A percentile compares a stretch with the other conserved stretches of the same genome.
Conservation (phyloP, 495 filamentous ascomycete species). For the Penicillium steckii region DNA sequence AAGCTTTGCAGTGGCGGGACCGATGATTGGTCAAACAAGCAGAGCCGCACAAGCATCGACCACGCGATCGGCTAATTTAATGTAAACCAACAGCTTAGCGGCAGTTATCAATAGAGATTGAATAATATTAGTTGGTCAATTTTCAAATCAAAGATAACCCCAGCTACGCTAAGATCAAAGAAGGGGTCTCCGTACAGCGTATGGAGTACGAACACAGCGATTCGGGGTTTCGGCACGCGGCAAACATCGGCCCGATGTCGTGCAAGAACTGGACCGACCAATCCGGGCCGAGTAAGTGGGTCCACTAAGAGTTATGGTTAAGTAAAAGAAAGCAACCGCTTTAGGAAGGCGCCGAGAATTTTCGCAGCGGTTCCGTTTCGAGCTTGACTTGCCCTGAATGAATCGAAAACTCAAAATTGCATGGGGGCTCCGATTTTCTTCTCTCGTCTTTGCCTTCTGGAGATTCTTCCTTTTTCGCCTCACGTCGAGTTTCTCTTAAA, state of each 20-base stretch:
- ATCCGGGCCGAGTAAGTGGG: background rate
- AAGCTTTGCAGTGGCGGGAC: background rate
- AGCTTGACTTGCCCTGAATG: background rate
- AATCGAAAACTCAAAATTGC: background rate
- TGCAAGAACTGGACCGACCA: background rate
- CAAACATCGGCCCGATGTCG: background rate
- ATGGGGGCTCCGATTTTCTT: background rate
- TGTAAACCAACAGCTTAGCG: background rate
- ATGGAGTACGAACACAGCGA: too few species aligned
- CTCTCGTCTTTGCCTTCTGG: background rate
- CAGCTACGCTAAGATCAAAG: too few species aligned
- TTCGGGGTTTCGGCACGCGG: background rate
- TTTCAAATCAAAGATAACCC: background rate
- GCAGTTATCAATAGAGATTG: background rate
- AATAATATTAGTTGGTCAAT: background rate
- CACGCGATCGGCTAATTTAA: background rate
- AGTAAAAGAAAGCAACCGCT: background rate
- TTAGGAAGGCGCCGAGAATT: conserved; percentile 1
- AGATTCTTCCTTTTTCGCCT: background rate
- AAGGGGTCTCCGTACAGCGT: too few species aligned
- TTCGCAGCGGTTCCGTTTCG: background rate
- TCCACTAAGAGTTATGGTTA: background rate
- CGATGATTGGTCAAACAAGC: background rate
- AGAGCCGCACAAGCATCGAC: conserved; percentile 1
- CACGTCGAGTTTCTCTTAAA: background rate